phyloP scores from a whole-genome alignment of 768 basidiomycete genomes.

The Suillus lakei region DNA sequence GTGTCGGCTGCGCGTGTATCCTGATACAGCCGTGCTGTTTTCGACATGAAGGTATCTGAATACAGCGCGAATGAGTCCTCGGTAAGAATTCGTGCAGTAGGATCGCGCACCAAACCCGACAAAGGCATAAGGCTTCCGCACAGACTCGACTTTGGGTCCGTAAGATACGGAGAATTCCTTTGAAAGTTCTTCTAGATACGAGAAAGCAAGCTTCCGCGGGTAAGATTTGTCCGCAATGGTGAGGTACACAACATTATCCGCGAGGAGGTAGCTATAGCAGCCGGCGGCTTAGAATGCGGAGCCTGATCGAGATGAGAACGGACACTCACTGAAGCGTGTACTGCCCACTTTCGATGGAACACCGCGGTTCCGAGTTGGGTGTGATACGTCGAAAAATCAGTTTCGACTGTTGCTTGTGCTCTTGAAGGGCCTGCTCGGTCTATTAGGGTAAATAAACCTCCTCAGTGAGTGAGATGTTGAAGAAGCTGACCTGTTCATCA shows the following conservation, averaged over 20 bases:
- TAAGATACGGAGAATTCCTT: constrained; percentile 96
- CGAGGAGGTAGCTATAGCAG: constrained; percentile 83
- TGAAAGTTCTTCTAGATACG: constrained; percentile 94
- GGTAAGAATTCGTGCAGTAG: constrained; percentile 3
- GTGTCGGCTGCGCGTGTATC: constrained; percentile 89
- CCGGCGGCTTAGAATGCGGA: constrained; percentile 7
- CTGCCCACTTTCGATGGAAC: constrained; percentile 94
- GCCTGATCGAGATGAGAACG: constrained; percentile 7
- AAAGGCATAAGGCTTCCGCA: constrained; percentile 97
- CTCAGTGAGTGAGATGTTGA: not conserved
- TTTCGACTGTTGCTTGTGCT: constrained; percentile 98
- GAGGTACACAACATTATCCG: constrained; percentile 93
- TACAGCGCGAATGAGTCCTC: constrained; percentile 10
- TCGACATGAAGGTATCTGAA: constrained; percentile 97
- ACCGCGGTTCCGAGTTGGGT: constrained; percentile 91
- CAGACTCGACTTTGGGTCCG: constrained; percentile 89
- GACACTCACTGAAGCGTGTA: constrained; percentile 92
- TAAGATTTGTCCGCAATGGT: constrained; percentile 97
- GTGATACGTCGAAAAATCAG: constrained; percentile 94
- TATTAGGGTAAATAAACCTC: constrained; percentile 34
- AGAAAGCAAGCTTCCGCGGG: constrained; percentile 95
- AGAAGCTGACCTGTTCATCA: constrained; percentile 81
- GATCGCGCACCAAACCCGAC: constrained; percentile 86
- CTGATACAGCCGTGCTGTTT: constrained; percentile 92
- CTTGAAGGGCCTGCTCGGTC: constrained; percentile 93